Percentiles rank a stretch among this genome's conserved stretches.
Conservation (phyloP, 768 basidiomycete genomes). For the Leccinum obscurum region DNA sequence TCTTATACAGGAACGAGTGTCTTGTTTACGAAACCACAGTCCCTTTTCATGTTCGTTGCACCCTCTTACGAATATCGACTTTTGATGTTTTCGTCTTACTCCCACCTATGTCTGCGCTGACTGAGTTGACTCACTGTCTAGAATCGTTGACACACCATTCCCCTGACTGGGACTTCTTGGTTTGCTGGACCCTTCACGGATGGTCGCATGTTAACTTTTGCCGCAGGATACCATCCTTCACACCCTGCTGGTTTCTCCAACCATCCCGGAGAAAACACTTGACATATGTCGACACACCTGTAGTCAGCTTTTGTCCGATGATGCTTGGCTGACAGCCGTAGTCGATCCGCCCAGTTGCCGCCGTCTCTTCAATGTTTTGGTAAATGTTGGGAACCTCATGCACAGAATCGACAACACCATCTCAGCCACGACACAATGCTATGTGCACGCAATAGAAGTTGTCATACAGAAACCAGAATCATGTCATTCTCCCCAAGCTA, state of each 20-base stretch:
- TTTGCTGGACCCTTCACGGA: slow-evolving; percentile 16
- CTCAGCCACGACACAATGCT: slow-evolving; percentile 35
- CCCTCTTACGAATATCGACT: slow-evolving; percentile 13
- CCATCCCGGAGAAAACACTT: slow-evolving; percentile 32
- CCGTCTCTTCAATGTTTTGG: slow-evolving; percentile 46
- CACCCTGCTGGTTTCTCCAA: slow-evolving; percentile 27
- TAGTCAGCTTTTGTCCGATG: slow-evolving; percentile 31
- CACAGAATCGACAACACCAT: slow-evolving; percentile 30
- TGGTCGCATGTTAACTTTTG: slow-evolving; percentile 13
- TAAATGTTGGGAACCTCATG: slow-evolving; percentile 40
- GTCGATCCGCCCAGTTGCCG: slow-evolving; percentile 36
- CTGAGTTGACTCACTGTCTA: slow-evolving; percentile 27
- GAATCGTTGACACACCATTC: slow-evolving; percentile 23
- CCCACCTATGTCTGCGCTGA: slow-evolving; percentile 26
- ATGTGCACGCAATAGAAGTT: slow-evolving; percentile 44
- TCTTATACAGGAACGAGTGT: slow-evolving; percentile 34
- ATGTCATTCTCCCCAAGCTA: slow-evolving; percentile 12
- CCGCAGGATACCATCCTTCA: slow-evolving; percentile 28
- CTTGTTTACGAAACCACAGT: slow-evolving; percentile 31
- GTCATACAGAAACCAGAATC: slow-evolving; percentile 35
- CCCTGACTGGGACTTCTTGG: slow-evolving; percentile 35
- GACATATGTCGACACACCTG: slow-evolving; percentile 34
- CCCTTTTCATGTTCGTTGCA: slow-evolving; percentile 20
- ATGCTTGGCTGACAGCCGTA: slow-evolving; percentile 23
- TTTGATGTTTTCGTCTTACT: slow-evolving; percentile 18